phyloP scores from a whole-genome alignment of 768 basidiomycete species.

The Phlebiopsis gigantea region DNA sequence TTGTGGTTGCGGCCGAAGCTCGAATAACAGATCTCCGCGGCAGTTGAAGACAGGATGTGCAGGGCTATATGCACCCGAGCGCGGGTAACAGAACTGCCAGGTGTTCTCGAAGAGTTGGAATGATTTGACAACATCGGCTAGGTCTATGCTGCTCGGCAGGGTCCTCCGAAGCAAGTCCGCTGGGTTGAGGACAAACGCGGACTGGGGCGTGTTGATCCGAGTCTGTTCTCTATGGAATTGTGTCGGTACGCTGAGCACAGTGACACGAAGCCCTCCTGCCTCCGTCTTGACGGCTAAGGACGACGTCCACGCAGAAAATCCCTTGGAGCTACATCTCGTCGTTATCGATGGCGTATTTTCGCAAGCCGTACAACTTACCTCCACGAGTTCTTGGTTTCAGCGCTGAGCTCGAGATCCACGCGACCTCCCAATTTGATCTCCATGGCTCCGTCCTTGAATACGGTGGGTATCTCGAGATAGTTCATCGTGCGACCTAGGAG shows the following conservation, averaged over 20 bases:
- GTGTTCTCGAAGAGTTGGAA: conserved; percentile 23
- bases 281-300: conserved; percentile 16
- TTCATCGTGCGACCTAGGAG: conserved; percentile 19
- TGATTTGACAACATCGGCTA: conserved; percentile 17
- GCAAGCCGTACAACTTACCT: too few species aligned
- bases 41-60: conserved; percentile 26
- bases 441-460: conserved; percentile 17
- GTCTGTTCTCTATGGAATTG: background rate
- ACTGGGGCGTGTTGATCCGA: background rate
- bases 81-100: conserved; percentile 24
- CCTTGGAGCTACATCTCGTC: too few species aligned
- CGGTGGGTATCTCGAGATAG: conserved; percentile 22
- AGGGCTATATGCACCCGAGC: conserved; percentile 21
- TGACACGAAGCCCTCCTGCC: conserved; percentile 18
- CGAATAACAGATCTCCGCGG: conserved; percentile 26
- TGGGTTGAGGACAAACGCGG: conserved; percentile 15
- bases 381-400: background rate
- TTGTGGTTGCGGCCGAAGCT: conserved; percentile 22
- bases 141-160: conserved; percentile 18
- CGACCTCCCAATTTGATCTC: conserved; percentile 24
- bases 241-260: background rate
- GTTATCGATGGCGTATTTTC: too few species aligned
- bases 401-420: conserved; percentile 17
- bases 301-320: conserved; percentile 20
- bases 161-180: conserved; percentile 15